Evolutionary conservation across 805 yeast genomes (phyloP).

Genomic region (Blastobotrys americana): DNA sequence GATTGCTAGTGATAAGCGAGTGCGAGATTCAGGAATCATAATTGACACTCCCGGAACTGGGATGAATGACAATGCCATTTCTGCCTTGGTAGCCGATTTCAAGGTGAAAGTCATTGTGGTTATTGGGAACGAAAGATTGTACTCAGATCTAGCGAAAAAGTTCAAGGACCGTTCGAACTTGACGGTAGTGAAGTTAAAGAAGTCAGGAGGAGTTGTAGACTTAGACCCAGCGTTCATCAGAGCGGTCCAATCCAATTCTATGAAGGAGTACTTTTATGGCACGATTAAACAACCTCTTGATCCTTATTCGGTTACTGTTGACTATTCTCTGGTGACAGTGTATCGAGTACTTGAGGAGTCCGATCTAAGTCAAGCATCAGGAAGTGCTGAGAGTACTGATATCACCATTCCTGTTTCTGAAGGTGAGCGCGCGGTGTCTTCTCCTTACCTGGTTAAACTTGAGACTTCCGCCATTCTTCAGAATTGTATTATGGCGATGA

Average conservation of each 20-base stretch:
- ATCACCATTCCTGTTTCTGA: slow-evolving; percentile 7
- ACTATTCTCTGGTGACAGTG: slow-evolving; percentile 51
- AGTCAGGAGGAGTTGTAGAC: slow-evolving; percentile 71
- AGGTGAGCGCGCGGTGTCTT: neutral
- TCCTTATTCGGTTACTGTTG: slow-evolving; percentile 79
- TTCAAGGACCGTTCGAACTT: slow-evolving; percentile 26
- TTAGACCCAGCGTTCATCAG: slow-evolving; percentile 63
- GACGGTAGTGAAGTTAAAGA: slow-evolving; percentile 53
- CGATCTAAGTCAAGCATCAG: slow-evolving; percentile 22
- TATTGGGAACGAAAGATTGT: slow-evolving; percentile 67
- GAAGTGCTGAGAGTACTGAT: too few species aligned
- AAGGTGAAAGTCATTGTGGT: slow-evolving; percentile 56
- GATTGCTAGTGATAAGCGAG: slow-evolving; percentile 41
- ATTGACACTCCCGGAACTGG: slow-evolving; percentile 63
- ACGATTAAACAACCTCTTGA: slow-evolving; percentile 52
- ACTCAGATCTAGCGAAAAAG: slow-evolving; percentile 52
- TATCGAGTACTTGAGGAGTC: slow-evolving; percentile 47
- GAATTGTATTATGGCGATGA: slow-evolving; percentile 66
- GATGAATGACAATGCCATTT: slow-evolving; percentile 34
- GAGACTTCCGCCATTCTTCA: slow-evolving; percentile 44
- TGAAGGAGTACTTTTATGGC: slow-evolving; percentile 89
- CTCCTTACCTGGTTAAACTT: slow-evolving; percentile 29
- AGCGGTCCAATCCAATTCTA: slow-evolving; percentile 64
- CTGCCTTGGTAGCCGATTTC: slow-evolving; percentile 52
- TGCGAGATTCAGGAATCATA: slow-evolving; percentile 47